phyloP scores from a whole-genome alignment of 1,284 basidiomycete species.

The Papiliotrema fonsecae region DNA sequence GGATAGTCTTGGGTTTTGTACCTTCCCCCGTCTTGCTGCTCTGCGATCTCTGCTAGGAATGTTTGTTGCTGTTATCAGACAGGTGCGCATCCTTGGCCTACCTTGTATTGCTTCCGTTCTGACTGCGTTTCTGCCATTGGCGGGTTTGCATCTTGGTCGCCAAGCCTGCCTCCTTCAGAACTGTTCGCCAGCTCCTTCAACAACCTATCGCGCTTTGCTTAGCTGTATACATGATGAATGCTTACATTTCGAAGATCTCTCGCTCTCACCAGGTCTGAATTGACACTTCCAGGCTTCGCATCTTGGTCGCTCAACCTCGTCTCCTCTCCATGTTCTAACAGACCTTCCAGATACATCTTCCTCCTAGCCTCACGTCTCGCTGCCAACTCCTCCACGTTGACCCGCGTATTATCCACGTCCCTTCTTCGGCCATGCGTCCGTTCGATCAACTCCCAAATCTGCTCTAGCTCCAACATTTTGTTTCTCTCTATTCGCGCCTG shows the following conservation, averaged over 20 bases:
- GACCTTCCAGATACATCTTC: constrained; percentile 17
- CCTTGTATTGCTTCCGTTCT: no score
- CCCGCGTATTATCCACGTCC: constrained; percentile 13
- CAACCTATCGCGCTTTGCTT: constrained; percentile 20
- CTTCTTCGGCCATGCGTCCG: constrained; percentile 21
- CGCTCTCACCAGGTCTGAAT: constrained; percentile 26
- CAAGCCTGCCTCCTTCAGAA: constrained; percentile 15
- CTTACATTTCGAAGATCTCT: constrained; percentile 29
- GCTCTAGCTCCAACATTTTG: constrained; percentile 35
- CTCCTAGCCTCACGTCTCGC: constrained; percentile 9
- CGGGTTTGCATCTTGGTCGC: constrained; percentile 19
- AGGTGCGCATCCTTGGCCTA: no score
- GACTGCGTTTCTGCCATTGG: constrained; percentile 5
- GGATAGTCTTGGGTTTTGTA: constrained; percentile 26
- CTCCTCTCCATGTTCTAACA: constrained; percentile 18
- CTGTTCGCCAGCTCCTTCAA: constrained; percentile 21
- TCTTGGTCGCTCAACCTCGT: constrained; percentile 24
- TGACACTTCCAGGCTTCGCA: constrained; percentile 6
- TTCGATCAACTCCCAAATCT: constrained; percentile 38
- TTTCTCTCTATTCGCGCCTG: constrained; percentile 16
- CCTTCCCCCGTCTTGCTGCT: constrained; percentile 11
- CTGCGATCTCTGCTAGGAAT: constrained; percentile 16
- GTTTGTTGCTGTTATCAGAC: constrained; percentile 16
- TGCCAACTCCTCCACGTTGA: constrained; percentile 12
- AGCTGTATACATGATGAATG: constrained; percentile 1